A percentile compares a stretch with the other conserved stretches of the same genome.
These are phyloP conservation scores for Annulohypoxylon nitens DNA, from an alignment of 495 filamentous ascomycete genomes.

Conservation along the genomic window DNA sequence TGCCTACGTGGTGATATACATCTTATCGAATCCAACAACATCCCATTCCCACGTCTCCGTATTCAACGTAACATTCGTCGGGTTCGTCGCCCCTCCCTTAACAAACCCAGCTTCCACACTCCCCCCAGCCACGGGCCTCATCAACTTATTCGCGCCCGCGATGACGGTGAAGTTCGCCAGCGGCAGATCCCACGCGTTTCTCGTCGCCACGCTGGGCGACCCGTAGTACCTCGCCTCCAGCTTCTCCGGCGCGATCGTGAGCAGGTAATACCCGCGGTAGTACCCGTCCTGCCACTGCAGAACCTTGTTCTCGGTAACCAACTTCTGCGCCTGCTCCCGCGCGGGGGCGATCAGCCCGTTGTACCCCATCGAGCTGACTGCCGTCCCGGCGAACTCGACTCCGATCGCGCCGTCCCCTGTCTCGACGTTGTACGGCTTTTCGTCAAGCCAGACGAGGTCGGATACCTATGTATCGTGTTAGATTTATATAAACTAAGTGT, in stretches of 20 bases:
- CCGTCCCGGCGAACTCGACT: conserved; percentile 75
- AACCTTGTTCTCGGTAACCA: conserved; percentile 66
- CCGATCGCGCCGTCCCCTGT: conserved; percentile 72
- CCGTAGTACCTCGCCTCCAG: conserved; percentile 55
- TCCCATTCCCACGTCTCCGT: conserved; percentile 59
- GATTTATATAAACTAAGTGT: neutral
- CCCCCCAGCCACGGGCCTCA: conserved; percentile 63
- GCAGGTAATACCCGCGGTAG: conserved; percentile 72
- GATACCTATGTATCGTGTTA: conserved; percentile 51
- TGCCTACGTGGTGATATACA: conserved; percentile 43
- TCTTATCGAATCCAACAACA: conserved; percentile 47
- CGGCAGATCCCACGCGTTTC: conserved; percentile 66
- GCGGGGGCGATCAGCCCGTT: conserved; percentile 60
- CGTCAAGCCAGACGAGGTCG: conserved; percentile 73
- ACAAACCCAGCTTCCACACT: conserved; percentile 62
- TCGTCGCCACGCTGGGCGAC: conserved; percentile 57
- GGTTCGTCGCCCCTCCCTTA: conserved; percentile 60
- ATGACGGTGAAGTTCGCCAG: conserved; percentile 73
- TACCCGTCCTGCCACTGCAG: conserved; percentile 78
- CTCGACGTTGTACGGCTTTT: conserved; percentile 65
- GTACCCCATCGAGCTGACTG: conserved; percentile 68
- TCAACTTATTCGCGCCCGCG: conserved; percentile 66
- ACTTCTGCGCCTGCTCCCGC: conserved; percentile 55
- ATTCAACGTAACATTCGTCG: conserved; percentile 64
- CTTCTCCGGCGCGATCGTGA: conserved; percentile 39